phyloP scores from a whole-genome alignment of 768 basidiomycete genomes.

The Kwoniella europaea region DNA sequence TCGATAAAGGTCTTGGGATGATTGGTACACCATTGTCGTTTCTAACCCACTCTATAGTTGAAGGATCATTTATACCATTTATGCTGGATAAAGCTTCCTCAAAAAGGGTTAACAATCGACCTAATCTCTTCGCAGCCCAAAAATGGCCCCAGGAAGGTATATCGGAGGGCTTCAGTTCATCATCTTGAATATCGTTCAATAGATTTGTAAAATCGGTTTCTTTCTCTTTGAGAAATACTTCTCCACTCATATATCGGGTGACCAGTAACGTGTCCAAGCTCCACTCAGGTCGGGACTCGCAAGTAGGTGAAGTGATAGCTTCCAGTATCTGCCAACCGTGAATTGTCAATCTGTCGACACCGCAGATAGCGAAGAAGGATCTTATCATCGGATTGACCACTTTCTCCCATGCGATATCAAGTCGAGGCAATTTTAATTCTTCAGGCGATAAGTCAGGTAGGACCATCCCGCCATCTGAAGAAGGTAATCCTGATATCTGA shows the following conservation, averaged over 20 bases:
- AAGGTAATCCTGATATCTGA: constrained; percentile 33
- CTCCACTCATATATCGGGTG: constrained; percentile 41
- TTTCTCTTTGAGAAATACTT: constrained; percentile 34
- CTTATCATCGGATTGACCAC: constrained; percentile 69
- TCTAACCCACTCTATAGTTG: constrained; percentile 22
- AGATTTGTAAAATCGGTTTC: constrained; percentile 28
- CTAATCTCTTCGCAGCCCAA: constrained; percentile 38
- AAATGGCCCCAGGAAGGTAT: constrained; percentile 47
- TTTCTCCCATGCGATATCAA: constrained; percentile 51
- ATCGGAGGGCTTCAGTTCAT: constrained; percentile 34
- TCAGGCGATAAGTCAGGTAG: constrained; percentile 24
- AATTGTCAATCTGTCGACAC: constrained; percentile 42
- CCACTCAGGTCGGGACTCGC: constrained; percentile 19
- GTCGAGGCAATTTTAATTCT: constrained; percentile 28
- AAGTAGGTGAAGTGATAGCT: constrained; percentile 39
- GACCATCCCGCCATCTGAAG: constrained; percentile 31
- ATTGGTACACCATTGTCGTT: constrained; percentile 9
- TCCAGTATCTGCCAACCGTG: constrained; percentile 47
- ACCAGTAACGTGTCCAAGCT: constrained; percentile 43
- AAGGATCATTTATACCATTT: constrained; percentile 27
- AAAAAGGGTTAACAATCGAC: constrained; percentile 34
- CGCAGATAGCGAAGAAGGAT: constrained; percentile 59
- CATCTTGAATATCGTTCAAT: constrained; percentile 29
- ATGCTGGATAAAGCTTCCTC: constrained; percentile 37
- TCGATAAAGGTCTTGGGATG: constrained; percentile 31